These are phyloP conservation scores for Ilex paraguariensis DNA, from an alignment of 305 asterid genomes.

Conservation along the genomic window DNA sequence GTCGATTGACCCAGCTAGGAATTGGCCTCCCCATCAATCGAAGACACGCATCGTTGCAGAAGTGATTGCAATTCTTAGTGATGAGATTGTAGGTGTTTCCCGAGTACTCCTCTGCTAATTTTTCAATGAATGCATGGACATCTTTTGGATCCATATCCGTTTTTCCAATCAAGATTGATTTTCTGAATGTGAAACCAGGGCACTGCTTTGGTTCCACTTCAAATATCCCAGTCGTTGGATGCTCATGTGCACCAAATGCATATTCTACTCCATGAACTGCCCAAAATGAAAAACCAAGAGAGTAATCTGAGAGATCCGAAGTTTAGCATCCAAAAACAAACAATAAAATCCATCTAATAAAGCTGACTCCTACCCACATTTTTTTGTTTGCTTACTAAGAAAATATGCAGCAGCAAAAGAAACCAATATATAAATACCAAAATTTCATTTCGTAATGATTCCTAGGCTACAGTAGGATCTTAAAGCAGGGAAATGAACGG, in stretches of 20 bases:
- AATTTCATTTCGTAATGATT: too few species aligned
- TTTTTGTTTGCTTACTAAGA: too few species aligned
- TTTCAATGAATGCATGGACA: conserved; percentile 54
- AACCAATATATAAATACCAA: too few species aligned
- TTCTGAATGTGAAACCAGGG: conserved; percentile 8
- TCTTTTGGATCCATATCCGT: conserved; percentile 36
- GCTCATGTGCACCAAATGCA: conserved; percentile 24
- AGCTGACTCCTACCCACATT: too few species aligned
- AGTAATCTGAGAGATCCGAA: too few species aligned
- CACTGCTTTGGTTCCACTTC: conserved; percentile 8
- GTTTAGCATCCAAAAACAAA: too few species aligned
- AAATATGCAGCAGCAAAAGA: too few species aligned
- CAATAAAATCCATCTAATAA: too few species aligned
- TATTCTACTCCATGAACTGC: conserved; percentile 23
- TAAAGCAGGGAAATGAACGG: too few species aligned
- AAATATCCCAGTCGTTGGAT: conserved; percentile 21
- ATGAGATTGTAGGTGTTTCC: conserved; percentile 64
- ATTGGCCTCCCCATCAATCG: conserved; percentile 50
- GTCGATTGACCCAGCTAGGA: conserved; percentile 77
- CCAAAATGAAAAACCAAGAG: background rate
- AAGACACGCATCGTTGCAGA: conserved; percentile 58
- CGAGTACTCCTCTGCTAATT: conserved; percentile 52
- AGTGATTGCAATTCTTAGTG: conserved; percentile 64
- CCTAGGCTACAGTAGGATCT: too few species aligned
- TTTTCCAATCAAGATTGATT: conserved; percentile 4